These are phyloP conservation scores for Suillus placidus DNA, from an alignment of 768 basidiomycete genomes.

Conservation along the genomic window DNA sequence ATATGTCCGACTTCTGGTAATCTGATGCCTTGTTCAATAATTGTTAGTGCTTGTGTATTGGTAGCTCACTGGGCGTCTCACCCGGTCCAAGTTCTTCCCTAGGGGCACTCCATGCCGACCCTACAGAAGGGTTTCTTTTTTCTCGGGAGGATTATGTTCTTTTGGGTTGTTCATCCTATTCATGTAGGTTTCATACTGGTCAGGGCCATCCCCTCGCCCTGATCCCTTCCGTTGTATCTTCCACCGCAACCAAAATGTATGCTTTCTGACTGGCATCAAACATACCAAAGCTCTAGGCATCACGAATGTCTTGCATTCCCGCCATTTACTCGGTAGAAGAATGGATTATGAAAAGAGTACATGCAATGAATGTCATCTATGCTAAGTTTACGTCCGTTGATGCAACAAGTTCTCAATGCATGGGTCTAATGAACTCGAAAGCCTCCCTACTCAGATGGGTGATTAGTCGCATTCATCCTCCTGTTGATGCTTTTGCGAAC, in stretches of 20 bases:
- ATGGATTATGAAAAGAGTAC: background rate
- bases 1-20: too few species aligned
- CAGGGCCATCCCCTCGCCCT: too few species aligned
- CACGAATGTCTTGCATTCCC: background rate
- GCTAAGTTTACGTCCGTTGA: background rate
- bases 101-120: too few species aligned
- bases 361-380: background rate
- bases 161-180: too few species aligned
- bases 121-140: too few species aligned
- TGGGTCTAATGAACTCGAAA: background rate
- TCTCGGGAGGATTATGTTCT: too few species aligned
- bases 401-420: background rate
- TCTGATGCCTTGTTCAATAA: too few species aligned
- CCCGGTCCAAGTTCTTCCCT: too few species aligned
- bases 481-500: background rate
- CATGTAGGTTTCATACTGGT: too few species aligned
- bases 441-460: background rate
- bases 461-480: background rate
- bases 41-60: too few species aligned
- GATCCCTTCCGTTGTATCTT: too few species aligned
- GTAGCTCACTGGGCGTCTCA: too few species aligned
- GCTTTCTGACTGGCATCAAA: constrained; percentile 25
- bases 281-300: background rate
- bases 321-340: background rate
- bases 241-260: constrained; percentile 33